Evolutionary conservation across 495 filamentous ascomycete genomes (phyloP).

Genomic region (Xylaria sp.): DNA sequence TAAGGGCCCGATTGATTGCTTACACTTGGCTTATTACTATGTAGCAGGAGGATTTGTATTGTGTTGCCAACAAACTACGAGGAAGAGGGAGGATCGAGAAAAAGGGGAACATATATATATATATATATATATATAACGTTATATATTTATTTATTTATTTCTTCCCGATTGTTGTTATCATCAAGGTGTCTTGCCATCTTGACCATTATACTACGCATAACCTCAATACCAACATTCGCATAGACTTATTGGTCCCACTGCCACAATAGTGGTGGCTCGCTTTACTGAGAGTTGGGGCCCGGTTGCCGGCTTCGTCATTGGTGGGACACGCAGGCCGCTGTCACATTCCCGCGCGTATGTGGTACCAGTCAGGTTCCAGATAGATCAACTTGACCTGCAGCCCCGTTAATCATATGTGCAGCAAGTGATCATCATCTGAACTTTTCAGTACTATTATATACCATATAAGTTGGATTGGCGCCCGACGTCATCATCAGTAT

Average conservation of each 20-base stretch:
- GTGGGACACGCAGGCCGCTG: not conserved
- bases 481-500: not conserved
- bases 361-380: conserved; percentile 18
- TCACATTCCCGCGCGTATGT: conserved; percentile 22
- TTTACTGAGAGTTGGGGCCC: not conserved
- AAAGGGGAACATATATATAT: too few relatives aligned
- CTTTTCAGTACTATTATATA: not conserved
- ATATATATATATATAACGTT: too few relatives aligned
- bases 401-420: not conserved
- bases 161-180: not conserved
- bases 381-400: not conserved
- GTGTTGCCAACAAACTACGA: not conserved
- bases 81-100: not conserved
- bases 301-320: conserved; percentile 7
- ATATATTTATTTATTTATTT: too few relatives aligned
- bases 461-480: not conserved
- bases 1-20: not conserved
- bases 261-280: conserved; percentile 7
- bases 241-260: not conserved
- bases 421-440: conserved; percentile 19
- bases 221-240: not conserved
- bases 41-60: not conserved
- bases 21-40: conserved; percentile 21
- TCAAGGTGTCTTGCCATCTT: too few relatives aligned
- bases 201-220: not conserved